Evolutionary conservation across 352 stramenopile genomes (phyloP), one percentile per base, ranked within the genome.

Genomic region (Aphanomyces stellatus): DNA sequence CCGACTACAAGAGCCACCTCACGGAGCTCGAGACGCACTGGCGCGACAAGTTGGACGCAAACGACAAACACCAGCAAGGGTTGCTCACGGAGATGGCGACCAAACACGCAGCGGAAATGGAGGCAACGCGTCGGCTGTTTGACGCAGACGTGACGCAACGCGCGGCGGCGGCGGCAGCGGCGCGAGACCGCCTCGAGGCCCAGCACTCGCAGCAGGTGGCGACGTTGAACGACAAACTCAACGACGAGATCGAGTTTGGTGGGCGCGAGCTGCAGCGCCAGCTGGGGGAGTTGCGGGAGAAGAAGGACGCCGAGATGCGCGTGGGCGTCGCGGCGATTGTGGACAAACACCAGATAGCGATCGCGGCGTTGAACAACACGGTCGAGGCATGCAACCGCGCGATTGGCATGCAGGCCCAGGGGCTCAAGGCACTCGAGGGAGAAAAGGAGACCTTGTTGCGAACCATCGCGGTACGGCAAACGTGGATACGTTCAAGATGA

Each of bases 301-400:
- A 40, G 7, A 51, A 64, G 8, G 72, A 82, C 43, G 31, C 49
- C 0, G 28, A 62, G 4, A 69, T 72, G 5, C 42, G 78, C 24
- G 43, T 70, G 30, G 37, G 48, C 3, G 65, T 77, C 0, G 40
- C 53, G 3, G 1, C 51, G 3, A 33, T 75, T 1, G 48, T 10
- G 7, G 25, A 3, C 15, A 62, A 77, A 46, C 31, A 59, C 1
- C 33, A 46, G n/a, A 34, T 51, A 17, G 33, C 69, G 17, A n/a
- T 75, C 4, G 33, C 13, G 2, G 43, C 37, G 49, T 57, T 57
- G 7, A 24, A 57, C 30, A 13, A 33, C 1, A 3, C 2, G 7
- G 49, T 57, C 0, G 49, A 33, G 25, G 33, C 13, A 11, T 37
- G 25, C 49, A 57, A 33, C 49, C 6, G 7, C 6, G 30, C 49